Base-by-base conservation (phyloP, 352 stramenopile species). In the Pythium oligandrum region DNA sequence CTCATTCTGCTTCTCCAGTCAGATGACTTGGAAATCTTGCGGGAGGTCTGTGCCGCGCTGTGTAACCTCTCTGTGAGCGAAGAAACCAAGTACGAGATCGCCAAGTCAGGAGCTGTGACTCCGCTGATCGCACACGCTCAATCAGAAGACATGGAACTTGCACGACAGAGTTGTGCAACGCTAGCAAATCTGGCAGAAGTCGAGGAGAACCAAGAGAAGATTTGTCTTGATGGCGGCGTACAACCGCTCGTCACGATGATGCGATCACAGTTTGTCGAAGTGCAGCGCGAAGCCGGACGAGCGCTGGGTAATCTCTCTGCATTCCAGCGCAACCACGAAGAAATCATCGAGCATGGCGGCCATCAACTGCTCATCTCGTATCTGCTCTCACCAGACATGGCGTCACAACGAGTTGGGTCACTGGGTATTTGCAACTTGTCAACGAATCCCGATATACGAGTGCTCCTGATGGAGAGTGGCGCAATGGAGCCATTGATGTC, bases 31-130 rank as follows among this genome's bases (percentile, higher is more conserved):
- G 91, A 98, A 61, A 96, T 98, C 36, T 68, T 98, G 7, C 78
- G 93, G 0, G 95, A 99, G 57, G 89, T 95, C 1, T 97, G 90
- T 48, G 95, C 91, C 0, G 93, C 91, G 3, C 68, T 99, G 0
- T 98, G 88, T 59, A 99, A 99, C 68, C 74, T 99, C 33, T 97
- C 92, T 4, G 70, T 97, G 36, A 92, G 84, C 35, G 94, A 98
- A 48, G 95, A 99, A 63, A 98, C 96, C 62, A 98, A 98, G 68
- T 98, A 97, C 57, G 96, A 98, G 65, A 96, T 99, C 38, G 83
- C 88, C 12, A 98, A 98, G 61, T 96, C 78, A 47, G 95, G 95
- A 3, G 88, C 87, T 3, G 82, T 98, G 10, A 53, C 83, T 9
- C 84, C 90, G 17, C 72, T 99, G 2, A 93, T 98, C 36, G 70